A percentile compares a stretch with the other conserved stretches of the same genome.
phyloP scores from a whole-genome alignment of 768 basidiomycete genomes.

The Russula virescens region DNA sequence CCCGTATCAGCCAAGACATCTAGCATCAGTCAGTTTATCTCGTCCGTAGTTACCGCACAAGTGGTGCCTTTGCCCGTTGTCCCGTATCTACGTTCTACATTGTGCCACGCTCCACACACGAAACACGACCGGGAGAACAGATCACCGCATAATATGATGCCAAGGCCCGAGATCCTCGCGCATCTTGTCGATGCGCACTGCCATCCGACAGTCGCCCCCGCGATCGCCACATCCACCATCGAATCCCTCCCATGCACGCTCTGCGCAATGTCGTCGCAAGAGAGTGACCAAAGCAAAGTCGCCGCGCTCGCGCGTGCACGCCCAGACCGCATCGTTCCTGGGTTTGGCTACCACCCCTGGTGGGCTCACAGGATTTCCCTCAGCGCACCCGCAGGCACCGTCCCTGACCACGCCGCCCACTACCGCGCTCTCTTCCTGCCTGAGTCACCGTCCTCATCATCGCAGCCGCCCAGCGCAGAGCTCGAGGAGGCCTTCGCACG shows the following conservation, averaged over 20 bases:
- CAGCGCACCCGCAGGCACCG: conserved; percentile 28
- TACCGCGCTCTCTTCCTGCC: conserved; percentile 66
- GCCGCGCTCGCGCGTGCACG: conserved; percentile 53
- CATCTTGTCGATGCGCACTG: conserved; percentile 87
- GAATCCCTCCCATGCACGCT: conserved; percentile 56
- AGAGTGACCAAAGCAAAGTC: conserved; percentile 67
- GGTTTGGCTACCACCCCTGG: conserved; percentile 96
- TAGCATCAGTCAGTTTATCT: background rate
- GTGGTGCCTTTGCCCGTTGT: background rate
- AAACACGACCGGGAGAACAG: background rate
- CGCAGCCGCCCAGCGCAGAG: conserved; percentile 21
- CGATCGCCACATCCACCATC: conserved; percentile 41
- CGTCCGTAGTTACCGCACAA: background rate
- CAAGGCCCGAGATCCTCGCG: conserved; percentile 40
- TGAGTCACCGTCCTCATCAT: conserved; percentile 22
- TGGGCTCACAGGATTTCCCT: conserved; percentile 74
- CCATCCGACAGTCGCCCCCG: conserved; percentile 77
- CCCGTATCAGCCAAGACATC: background rate
- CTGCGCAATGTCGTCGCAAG: conserved; percentile 74
- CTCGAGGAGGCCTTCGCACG: conserved; percentile 42
- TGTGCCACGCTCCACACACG: too few relatives aligned
- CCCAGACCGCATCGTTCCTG: conserved; percentile 71
- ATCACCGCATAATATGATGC: conserved; percentile 18
- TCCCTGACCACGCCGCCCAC: conserved; percentile 50
- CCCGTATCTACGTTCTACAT: background rate